Conservation (phyloP, 75 land plant species). For the Picea glauca region DNA sequence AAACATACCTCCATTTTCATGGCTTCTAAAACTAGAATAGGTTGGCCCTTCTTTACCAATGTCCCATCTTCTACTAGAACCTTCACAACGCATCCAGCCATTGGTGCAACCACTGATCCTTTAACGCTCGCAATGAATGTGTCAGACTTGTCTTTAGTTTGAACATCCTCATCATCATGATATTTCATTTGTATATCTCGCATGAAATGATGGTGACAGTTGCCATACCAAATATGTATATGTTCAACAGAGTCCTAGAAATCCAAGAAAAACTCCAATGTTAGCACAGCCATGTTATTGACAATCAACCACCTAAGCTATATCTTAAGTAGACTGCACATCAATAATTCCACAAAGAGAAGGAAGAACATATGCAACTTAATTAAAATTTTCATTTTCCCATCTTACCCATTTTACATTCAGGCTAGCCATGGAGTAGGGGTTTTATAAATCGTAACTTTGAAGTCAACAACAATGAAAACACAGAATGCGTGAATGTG, state of each 20-base stretch:
- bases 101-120: conserved; percentile 81
- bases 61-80: conserved; percentile 58
- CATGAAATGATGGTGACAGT: conserved; percentile 70
- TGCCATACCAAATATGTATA: conserved; percentile 79
- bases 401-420: too few relatives aligned
- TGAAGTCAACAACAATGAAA: too few relatives aligned
- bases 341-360: too few relatives aligned
- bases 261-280: neutral
- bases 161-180: conserved; percentile 34
- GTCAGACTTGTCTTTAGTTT: conserved; percentile 27
- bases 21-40: conserved; percentile 88
- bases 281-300: too few relatives aligned
- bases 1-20: conserved; percentile 98
- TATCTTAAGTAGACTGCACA: too few relatives aligned
- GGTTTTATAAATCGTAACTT: too few relatives aligned
- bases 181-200: conserved; percentile 31
- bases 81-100: conserved; percentile 95
- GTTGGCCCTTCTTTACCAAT: conserved; percentile 72
- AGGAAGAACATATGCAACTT: too few relatives aligned
- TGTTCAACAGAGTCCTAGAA: conserved; percentile 64
- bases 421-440: too few relatives aligned
- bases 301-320: too few relatives aligned
- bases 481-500: too few relatives aligned
- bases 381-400: too few relatives aligned
- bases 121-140: conserved; percentile 19